phyloP scores from a whole-genome alignment of 768 basidiomycete species.

The Rhizopogon salebrosus region DNA sequence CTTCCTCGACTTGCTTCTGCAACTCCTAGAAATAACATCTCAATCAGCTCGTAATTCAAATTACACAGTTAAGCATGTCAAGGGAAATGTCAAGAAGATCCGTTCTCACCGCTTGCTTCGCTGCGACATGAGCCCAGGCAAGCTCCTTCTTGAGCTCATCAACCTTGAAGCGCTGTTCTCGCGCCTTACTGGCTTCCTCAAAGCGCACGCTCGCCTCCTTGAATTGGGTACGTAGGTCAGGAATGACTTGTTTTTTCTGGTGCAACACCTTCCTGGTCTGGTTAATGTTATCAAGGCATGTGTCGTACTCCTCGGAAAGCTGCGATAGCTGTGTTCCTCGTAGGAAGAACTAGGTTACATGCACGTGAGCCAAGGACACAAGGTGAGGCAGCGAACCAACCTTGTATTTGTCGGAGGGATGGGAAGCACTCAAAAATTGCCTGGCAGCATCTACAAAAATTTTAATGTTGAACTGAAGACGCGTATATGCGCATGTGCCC shows the following conservation, averaged over 20 bases:
- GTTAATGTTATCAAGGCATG: conserved; percentile 66
- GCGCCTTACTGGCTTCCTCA: conserved; percentile 69
- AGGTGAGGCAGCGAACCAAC: conserved; percentile 33
- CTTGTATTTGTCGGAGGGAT: conserved; percentile 83
- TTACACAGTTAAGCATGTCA: background rate
- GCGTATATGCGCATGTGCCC: background rate
- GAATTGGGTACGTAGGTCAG: conserved; percentile 62
- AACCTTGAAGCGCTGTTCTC: conserved; percentile 62
- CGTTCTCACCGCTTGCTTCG: conserved; percentile 56
- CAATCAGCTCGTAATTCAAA: background rate
- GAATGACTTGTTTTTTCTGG: conserved; percentile 72
- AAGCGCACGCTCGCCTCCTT: conserved; percentile 55
- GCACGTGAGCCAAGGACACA: background rate
- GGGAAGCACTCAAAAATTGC: conserved; percentile 82
- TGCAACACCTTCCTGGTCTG: conserved; percentile 60
- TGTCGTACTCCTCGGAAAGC: conserved; percentile 81
- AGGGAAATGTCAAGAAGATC: background rate
- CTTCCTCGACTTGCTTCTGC: conserved; percentile 34
- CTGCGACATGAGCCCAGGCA: conserved; percentile 81
- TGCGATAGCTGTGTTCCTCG: conserved; percentile 88
- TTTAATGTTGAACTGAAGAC: background rate
- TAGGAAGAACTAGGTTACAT: conserved; percentile 73
- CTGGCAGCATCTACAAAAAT: conserved; percentile 28
- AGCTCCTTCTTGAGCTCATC: conserved; percentile 74
- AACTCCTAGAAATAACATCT: conserved; percentile 33